Percentiles rank a stretch among this genome's conserved stretches.
These are phyloP conservation scores for Saksenaea vasiformis DNA, from an alignment of 371 early-diverging fungal species.

Conservation along the genomic window DNA sequence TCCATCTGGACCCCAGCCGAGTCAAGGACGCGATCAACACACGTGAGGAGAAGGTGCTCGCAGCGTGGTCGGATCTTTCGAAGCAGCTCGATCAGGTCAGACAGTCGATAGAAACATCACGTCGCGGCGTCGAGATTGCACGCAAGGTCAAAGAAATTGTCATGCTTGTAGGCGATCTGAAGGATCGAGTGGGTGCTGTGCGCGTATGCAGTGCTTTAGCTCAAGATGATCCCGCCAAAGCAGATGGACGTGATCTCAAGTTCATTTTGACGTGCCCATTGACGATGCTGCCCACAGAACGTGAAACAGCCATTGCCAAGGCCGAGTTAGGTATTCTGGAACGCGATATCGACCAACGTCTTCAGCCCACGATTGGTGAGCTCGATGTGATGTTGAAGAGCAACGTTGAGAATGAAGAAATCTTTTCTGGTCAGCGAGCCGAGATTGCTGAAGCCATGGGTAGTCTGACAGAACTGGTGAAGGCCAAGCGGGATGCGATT, in stretches of 20 bases:
- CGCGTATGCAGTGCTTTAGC: conserved; percentile 24
- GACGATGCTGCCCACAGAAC: conserved; percentile 44
- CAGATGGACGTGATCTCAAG: conserved; percentile 22
- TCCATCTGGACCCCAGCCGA: conserved; percentile 23
- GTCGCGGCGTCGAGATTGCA: conserved; percentile 40
- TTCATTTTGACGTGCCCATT: conserved; percentile 35
- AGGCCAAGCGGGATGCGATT: conserved; percentile 43
- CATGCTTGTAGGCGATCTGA: conserved; percentile 44
- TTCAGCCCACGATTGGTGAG: conserved; percentile 37
- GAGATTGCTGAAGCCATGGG: conserved; percentile 44
- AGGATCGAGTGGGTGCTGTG: conserved; percentile 38
- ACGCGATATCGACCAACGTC: conserved; percentile 42
- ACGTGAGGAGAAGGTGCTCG: conserved; percentile 31
- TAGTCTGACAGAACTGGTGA: conserved; percentile 35
- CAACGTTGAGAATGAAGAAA: conserved; percentile 21
- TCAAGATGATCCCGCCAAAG: conserved; percentile 9
- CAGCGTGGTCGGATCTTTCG: conserved; percentile 39
- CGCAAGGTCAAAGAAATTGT: conserved; percentile 50
- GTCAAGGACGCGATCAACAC: conserved; percentile 27
- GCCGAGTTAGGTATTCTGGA: conserved; percentile 44
- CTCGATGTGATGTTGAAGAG: conserved; percentile 40
- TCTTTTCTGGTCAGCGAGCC: conserved; percentile 42
- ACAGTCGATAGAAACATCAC: conserved; percentile 26
- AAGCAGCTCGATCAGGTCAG: conserved; percentile 27
- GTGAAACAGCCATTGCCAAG: conserved; percentile 39